These are phyloP conservation scores for Cryptococcus hybrid DNA, from an alignment of 1,284 basidiomycete genomes.

Conservation along the genomic window DNA sequence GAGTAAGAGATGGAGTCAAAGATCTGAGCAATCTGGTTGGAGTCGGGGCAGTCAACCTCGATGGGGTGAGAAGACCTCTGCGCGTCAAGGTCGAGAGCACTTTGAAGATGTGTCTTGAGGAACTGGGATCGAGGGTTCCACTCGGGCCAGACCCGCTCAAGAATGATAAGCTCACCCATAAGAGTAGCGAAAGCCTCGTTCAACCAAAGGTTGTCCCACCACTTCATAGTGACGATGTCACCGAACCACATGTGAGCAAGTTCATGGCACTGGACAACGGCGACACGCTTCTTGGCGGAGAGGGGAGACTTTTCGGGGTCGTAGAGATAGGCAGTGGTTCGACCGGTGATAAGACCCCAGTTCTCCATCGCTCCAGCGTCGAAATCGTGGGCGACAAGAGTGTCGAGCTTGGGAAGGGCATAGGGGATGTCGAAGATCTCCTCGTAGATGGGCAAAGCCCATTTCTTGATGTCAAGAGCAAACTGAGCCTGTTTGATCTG, in stretches of 20 bases:
- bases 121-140: slow-evolving; percentile 58
- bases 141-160: slow-evolving; percentile 62
- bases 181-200: slow-evolving; percentile 77
- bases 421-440: slow-evolving; percentile 86
- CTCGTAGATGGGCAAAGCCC: slow-evolving; percentile 89
- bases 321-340: slow-evolving; percentile 78
- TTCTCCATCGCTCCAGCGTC: slow-evolving; percentile 96
- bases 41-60: slow-evolving; percentile 87
- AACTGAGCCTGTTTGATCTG: slow-evolving; percentile 66
- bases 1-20: slow-evolving; percentile 83
- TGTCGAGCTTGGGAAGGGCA: slow-evolving; percentile 90
- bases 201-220: slow-evolving; percentile 85
- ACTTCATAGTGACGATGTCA: slow-evolving; percentile 87
- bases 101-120: slow-evolving; percentile 55
- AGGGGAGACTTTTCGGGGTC: slow-evolving; percentile 76
- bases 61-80: slow-evolving; percentile 93
- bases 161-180: slow-evolving; percentile 86
- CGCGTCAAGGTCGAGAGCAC: slow-evolving; percentile 77
- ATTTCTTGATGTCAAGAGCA: slow-evolving; percentile 84
- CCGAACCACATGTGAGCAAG: slow-evolving; percentile 66
- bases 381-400: slow-evolving; percentile 77
- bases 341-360: slow-evolving; percentile 89
- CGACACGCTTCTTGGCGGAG: slow-evolving; percentile 74
- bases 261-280: slow-evolving; percentile 61
- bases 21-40: slow-evolving; percentile 83